Evolutionary conservation across 2,329 filamentous ascomycete species (phyloP), one percentile per base, ranked within the genome.

Genomic region (Diaporthe capsici): DNA sequence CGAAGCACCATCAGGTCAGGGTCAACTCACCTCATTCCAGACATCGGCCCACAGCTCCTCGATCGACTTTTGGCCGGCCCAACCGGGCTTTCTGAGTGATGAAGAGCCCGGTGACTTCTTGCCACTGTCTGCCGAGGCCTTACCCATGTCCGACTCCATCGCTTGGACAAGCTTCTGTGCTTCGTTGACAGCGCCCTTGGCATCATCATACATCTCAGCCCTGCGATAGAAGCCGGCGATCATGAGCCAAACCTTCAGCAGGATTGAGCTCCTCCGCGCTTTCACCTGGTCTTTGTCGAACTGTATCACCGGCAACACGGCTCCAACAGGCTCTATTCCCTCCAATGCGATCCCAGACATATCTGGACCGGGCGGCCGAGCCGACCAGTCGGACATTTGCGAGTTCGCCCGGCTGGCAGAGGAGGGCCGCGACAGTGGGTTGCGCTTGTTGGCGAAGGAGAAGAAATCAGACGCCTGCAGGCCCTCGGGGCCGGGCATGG

Each of bases 31-130:
- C 87, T 97, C 94, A 22, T 94, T 89, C 84, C 92, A 94, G 0
- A 98, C 90, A 83, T 98, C 96, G 42, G 90, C 95, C 93, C 93
- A 95, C 61, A 97, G 86, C 83, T 95, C 94, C 81, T 97, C 95
- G 8, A 95, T 90, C 80, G 94, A 95, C 85, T 94, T 96, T 60
- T 91, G 91, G 77, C 93, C 91, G 39, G 93, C 95, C 95, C 95
- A 98, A 13, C 92, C 92, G 28, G 90, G 88, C 58, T 92, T 86
- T 71, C 90, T 90, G 53, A 94, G 88, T 10, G 90, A 89, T 63
- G 90, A 88, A 22, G 90, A 90, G 49, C 90, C 93, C 1, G 91
- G 91, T 3, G 90, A 87, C 63, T 94, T 91, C 73, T 87, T 89
- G 1, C 89, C 85, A 1, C 93, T 86, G 67, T 96, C 92, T 0